Base-by-base conservation (phyloP, 495 filamentous ascomycete species). In the Podospora appendiculata region DNA sequence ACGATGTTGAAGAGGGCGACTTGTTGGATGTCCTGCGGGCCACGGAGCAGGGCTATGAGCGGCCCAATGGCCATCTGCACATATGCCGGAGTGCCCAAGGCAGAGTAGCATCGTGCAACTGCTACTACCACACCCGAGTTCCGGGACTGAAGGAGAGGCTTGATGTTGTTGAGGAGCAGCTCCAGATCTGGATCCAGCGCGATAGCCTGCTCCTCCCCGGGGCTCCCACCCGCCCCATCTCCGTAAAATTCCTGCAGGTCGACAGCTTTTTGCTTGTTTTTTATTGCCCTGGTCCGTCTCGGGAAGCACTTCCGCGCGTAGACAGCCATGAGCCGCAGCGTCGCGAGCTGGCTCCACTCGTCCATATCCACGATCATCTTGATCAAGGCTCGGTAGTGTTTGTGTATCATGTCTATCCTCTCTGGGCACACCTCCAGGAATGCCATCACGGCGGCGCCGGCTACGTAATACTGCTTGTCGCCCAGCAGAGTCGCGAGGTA, bases 351-450 rank as follows among this genome's bases (percentile, higher is more conserved):
- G 42, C 89, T 85, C 93, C 93, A 98, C 67, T 98, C 93, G 68
- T 98, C 93, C 93, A 98, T 98, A 62, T 97, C 93, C 32, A 96
- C 88, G 32, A 97, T 70, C 74, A 96, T 95, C 66, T 82, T 88
- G 40, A 92, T 82, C 42, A 98, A 69, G 45, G 78, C 73, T 53
- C 88, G 79, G 63, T 96, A 98, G 62, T 92, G 87, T 59, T 87
- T 83, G 69, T 98, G 94, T 48, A 98, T 81, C 42, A 97, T 66
- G 61, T 92, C 89, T 47, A 94, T 79, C 54, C 87, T 75, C 12
- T 92, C 82, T 0, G 93, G 89, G 55, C 90, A 98, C 14, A 96
- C 75, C 51, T 95, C 89, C 65, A 93, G 67, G 57, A 90, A 96
- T 2, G 94, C 90, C 48, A 82, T 80, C 16, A 96, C 90, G 3